phyloP scores from a whole-genome alignment of 805 yeast genomes.

The Myxozyma lipomycoides region DNA sequence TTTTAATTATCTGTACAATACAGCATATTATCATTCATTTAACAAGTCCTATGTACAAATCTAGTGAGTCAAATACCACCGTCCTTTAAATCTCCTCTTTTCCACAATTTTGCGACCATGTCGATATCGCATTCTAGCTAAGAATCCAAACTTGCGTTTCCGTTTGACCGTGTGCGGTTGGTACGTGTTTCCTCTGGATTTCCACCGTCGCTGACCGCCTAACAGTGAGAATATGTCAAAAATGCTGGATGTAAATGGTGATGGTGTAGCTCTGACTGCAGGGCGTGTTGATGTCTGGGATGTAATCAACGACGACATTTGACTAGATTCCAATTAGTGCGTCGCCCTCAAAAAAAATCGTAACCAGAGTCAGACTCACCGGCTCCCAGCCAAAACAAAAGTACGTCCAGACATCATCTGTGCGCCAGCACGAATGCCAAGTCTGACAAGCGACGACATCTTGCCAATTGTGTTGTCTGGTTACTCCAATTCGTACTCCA shows the following conservation, averaged over 20 bases:
- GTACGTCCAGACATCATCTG: too few relatives aligned
- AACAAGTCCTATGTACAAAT: not conserved
- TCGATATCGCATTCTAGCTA: slow-evolving; percentile 71
- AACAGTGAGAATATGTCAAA: slow-evolving; percentile 27
- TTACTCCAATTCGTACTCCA: too few relatives aligned
- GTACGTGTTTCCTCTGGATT: slow-evolving; percentile 88
- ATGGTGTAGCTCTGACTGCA: too few relatives aligned
- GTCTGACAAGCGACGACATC: too few relatives aligned
- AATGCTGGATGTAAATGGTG: slow-evolving; percentile 1
- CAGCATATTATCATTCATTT: not conserved
- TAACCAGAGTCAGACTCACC: too few relatives aligned
- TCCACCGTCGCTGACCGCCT: slow-evolving; percentile 66
- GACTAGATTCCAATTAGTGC: too few relatives aligned
- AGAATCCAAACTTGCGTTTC: slow-evolving; percentile 84
- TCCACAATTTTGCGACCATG: slow-evolving; percentile 74
- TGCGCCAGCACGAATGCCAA: too few relatives aligned
- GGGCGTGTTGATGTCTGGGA: not conserved
- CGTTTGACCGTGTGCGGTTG: slow-evolving; percentile 90
- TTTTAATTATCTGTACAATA: not conserved
- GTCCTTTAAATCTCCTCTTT: slow-evolving; percentile 79
- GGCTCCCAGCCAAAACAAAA: too few relatives aligned
- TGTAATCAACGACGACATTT: not conserved
- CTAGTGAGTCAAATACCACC: slow-evolving; percentile 86
- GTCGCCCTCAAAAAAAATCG: slow-evolving; percentile 1
- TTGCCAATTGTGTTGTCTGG: too few relatives aligned